Base-by-base conservation (phyloP, 2,329 filamentous ascomycete species). In the Fusarium pseudoanthophilum region DNA sequence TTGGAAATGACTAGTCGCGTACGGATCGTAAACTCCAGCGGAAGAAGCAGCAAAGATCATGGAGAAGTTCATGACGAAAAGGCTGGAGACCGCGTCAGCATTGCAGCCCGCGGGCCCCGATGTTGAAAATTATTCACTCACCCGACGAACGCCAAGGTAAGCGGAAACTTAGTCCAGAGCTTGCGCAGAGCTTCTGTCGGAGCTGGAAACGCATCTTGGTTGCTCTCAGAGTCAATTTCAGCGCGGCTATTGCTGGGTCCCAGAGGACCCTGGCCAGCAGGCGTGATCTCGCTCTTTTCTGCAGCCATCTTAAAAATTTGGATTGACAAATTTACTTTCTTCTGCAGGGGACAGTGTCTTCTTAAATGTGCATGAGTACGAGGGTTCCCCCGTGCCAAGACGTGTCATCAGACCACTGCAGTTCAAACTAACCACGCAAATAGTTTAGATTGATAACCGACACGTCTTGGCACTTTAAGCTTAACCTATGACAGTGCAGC, bases 21-120 rank as follows among this genome's bases (percentile, higher is more conserved):
- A 71, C 0, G 68, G 68, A 36, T 71, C 66, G 5, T 70, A 70
- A 16, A 71, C 67, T 1, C 69, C 64, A 0, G 57, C 66, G 1
- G 69, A 66, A 34, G 69, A 71, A n/a, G 64, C 69, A 1, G 67
- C 64, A 16, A 71, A 37, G 20, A 58, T 48, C 68, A 71, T 71
- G 24, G 40, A 49, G 11, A 71, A 71, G 36, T 66, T 71, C 68
- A 71, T 70, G 26, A 71, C 26, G 3, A 71, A 43, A 5, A 71
- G 60, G 21, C 65, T 71, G 16, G 1, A 24, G 11, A 10, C 7
- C 21, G 4, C 4, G 45, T 60, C 15, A 59, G 21, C 2, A 6
- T 20, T 40, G 15, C 14, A 6, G 10, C 5, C 32, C 32, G 18
- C 13, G n/a, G 18, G 13, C 13, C 3, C 18, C 7, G 16, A 7